Evolutionary conservation across 2,329 filamentous ascomycete genomes (phyloP).

Genomic region (Pseudogymnoascus sp.): DNA sequence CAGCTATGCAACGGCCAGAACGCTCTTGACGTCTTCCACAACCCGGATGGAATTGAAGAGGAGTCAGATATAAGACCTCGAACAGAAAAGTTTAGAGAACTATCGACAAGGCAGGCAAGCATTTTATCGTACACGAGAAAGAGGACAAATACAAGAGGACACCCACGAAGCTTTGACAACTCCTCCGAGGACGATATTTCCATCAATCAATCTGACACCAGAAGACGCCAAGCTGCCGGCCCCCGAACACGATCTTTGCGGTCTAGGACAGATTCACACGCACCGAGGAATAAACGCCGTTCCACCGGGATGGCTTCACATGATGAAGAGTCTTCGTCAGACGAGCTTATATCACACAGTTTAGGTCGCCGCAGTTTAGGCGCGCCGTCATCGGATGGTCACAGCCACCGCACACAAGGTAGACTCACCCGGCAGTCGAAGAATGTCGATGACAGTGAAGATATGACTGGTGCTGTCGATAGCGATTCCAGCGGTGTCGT

Average conservation of each 20-base stretch:
- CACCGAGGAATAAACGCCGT: not conserved
- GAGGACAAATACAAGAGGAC: not conserved
- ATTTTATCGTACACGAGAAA: conserved; percentile 14
- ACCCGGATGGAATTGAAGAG: conserved; percentile 17
- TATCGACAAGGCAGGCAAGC: conserved; percentile 9
- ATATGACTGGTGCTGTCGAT: not conserved
- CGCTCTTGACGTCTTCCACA: conserved; percentile 36
- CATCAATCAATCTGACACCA: not conserved
- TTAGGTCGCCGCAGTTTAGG: not conserved
- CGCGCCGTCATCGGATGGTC: not conserved
- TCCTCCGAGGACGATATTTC: not conserved
- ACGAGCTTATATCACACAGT: not conserved
- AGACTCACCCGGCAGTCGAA: not conserved
- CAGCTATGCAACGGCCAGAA: conserved; percentile 37
- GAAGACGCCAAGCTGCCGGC: not conserved
- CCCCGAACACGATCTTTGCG: not conserved
- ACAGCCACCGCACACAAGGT: not conserved
- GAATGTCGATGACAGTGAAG: not conserved
- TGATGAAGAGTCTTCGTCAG: not conserved
- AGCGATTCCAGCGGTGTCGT: not conserved
- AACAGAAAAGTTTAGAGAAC: conserved; percentile 12
- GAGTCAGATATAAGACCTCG: conserved; percentile 12
- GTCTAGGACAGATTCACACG: not conserved
- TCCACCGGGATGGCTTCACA: not conserved
- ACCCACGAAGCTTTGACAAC: not conserved